phyloP scores from a whole-genome alignment of 441 rosid species.

The Sinapis alba region DNA sequence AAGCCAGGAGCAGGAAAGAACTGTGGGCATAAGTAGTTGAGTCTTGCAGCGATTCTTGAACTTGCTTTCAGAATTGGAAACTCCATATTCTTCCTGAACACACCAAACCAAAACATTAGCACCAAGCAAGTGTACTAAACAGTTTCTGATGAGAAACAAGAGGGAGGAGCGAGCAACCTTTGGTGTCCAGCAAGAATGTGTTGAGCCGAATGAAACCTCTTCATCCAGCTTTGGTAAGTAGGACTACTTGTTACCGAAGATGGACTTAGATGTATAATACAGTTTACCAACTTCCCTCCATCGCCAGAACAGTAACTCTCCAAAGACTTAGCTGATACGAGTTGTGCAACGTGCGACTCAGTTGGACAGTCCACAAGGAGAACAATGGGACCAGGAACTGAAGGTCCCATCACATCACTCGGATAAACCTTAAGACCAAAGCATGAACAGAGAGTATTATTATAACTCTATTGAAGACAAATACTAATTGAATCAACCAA shows the following conservation, averaged over 20 bases:
- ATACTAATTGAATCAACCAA: background rate
- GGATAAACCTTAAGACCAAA: slow-evolving; percentile 52
- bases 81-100: slow-evolving; percentile 75
- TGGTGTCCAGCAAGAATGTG: slow-evolving; percentile 93
- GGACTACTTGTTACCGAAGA: slow-evolving; percentile 58
- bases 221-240: slow-evolving; percentile 77
- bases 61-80: slow-evolving; percentile 81
- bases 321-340: slow-evolving; percentile 54
- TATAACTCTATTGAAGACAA: background rate
- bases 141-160: slow-evolving; percentile 8
- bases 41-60: slow-evolving; percentile 83
- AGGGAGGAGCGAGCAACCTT: slow-evolving; percentile 46
- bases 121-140: slow-evolving; percentile 1
- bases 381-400: slow-evolving; percentile 87
- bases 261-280: slow-evolving; percentile 88
- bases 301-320: slow-evolving; percentile 44
- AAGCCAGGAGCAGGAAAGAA: slow-evolving; percentile 91
- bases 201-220: slow-evolving; percentile 66
- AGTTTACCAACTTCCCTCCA: slow-evolving; percentile 57
- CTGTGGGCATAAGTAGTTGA: slow-evolving; percentile 92
- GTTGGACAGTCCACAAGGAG: slow-evolving; percentile 90
- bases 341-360: slow-evolving; percentile 57
- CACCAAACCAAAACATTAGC: slow-evolving; percentile 8
- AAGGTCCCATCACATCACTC: slow-evolving; percentile 91
- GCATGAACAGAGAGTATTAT: background rate